phyloP scores from a whole-genome alignment of 495 filamentous ascomycete genomes.

The Cudoniella acicularis region DNA sequence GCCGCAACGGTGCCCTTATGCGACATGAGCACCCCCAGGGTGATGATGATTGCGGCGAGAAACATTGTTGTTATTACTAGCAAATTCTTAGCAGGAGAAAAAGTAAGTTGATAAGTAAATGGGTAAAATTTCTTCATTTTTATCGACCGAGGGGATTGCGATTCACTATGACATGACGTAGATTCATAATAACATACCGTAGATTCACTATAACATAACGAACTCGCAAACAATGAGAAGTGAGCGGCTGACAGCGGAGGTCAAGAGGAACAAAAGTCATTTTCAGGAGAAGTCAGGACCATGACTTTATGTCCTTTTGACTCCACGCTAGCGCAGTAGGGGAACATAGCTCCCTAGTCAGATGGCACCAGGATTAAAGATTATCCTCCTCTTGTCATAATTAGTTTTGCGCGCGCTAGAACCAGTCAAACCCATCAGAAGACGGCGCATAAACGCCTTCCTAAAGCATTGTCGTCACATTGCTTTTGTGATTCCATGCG shows the following conservation, averaged over 20 bases:
- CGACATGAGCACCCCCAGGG: constrained; percentile 1
- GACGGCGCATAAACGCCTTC: background rate
- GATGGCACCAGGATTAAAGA: background rate
- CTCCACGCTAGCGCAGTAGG: background rate
- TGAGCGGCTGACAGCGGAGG: background rate
- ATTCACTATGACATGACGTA: no score
- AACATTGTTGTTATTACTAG: constrained; percentile 12
- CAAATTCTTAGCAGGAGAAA: background rate
- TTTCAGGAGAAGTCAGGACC: background rate
- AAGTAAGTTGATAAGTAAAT: background rate
- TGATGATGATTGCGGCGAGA: background rate
- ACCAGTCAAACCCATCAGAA: no score
- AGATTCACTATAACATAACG: background rate
- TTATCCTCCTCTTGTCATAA: no score
- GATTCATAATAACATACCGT: no score
- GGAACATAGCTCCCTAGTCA: background rate
- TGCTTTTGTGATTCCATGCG: background rate
- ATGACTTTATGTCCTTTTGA: background rate
- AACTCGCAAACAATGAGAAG: background rate
- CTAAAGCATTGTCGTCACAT: background rate
- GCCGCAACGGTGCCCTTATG: background rate
- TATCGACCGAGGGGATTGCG: no score
- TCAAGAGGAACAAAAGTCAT: no score
- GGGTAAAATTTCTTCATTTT: no score
- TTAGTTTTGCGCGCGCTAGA: no score